These are phyloP conservation scores for Quercus cerris DNA, from an alignment of 306 rosid genomes.

Conservation along the genomic window DNA sequence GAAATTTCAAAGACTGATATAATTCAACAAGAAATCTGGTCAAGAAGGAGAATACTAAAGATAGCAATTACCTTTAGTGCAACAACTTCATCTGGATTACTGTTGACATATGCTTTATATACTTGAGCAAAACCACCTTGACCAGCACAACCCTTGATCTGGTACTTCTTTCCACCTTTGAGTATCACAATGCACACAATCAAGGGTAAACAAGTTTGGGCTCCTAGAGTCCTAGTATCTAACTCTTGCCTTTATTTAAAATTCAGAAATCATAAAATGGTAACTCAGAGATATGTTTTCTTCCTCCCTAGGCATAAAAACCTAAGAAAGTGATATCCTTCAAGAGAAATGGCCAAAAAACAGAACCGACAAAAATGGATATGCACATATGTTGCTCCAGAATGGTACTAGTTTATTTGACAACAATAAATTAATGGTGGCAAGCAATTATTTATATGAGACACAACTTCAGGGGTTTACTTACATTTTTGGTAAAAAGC, in stretches of 20 bases:
- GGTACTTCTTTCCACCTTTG: constrained; percentile 83
- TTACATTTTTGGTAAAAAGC: neutral
- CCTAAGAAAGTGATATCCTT: too few species aligned
- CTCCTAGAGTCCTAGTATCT: neutral
- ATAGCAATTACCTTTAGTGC: constrained; percentile 66
- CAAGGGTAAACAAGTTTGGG: neutral
- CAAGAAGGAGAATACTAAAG: neutral
- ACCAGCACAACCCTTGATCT: constrained; percentile 90
- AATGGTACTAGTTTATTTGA: neutral
- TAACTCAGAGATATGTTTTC: neutral
- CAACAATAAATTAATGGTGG: neutral
- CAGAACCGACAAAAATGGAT: neutral
- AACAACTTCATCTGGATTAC: constrained; percentile 74
- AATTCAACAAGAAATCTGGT: constrained; percentile 13
- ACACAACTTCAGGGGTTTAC: neutral
- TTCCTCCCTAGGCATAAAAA: neutral
- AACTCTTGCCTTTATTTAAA: neutral
- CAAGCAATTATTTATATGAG: neutral
- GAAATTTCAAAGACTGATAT: constrained; percentile 11
- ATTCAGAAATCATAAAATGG: neutral
- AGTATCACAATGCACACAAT: constrained; percentile 25
- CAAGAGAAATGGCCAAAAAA: too few species aligned
- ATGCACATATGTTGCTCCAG: neutral
- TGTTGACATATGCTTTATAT: constrained; percentile 61
- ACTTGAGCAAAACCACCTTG: constrained; percentile 94